Evolutionary conservation across 106 monocot genomes (phyloP).

Genomic region (Chionographis japonica): DNA sequence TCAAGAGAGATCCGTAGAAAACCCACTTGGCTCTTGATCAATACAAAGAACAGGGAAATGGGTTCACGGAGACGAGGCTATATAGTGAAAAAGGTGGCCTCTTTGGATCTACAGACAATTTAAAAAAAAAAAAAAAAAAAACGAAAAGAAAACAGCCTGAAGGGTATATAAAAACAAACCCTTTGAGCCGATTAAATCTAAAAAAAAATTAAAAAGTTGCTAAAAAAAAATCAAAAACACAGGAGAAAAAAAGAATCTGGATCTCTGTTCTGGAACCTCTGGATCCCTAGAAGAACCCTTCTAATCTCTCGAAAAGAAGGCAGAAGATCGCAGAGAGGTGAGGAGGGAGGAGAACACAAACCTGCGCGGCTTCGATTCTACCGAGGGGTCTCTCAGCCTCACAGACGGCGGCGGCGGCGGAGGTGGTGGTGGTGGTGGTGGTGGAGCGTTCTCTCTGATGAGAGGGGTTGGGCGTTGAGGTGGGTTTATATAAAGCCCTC

Average conservation of each 20-base stretch:
- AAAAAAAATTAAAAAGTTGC: neutral
- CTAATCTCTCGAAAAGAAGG: too few relatives aligned
- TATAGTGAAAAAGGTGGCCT: slow-evolving; percentile 12
- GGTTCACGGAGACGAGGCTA: neutral
- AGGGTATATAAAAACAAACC: slow-evolving; percentile 42
- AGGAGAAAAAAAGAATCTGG: slow-evolving; percentile 35
- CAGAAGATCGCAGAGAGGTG: too few relatives aligned
- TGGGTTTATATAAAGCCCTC: too few relatives aligned
- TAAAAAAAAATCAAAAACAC: slow-evolving; percentile 23
- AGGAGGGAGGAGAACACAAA: too few relatives aligned
- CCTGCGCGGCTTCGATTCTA: too few relatives aligned
- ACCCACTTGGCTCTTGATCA: slow-evolving; percentile 21
- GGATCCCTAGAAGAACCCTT: slow-evolving; percentile 1
- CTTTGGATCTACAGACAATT: slow-evolving; percentile 11
- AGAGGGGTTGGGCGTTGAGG: too few relatives aligned
- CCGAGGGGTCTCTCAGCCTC: too few relatives aligned
- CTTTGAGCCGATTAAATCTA: slow-evolving; percentile 4
- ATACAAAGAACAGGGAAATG: slow-evolving; percentile 17
- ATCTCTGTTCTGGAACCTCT: slow-evolving; percentile 40
- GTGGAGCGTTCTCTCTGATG: too few relatives aligned
- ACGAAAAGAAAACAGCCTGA: slow-evolving; percentile 1
- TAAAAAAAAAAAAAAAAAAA: too few relatives aligned
- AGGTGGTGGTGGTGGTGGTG: too few relatives aligned
- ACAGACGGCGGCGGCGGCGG: too few relatives aligned
- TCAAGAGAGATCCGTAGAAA: neutral